Evolutionary conservation across 306 rosid species (phyloP), one percentile per base, ranked within the genome.

Genomic region (Gastrolobium bilobum): DNA sequence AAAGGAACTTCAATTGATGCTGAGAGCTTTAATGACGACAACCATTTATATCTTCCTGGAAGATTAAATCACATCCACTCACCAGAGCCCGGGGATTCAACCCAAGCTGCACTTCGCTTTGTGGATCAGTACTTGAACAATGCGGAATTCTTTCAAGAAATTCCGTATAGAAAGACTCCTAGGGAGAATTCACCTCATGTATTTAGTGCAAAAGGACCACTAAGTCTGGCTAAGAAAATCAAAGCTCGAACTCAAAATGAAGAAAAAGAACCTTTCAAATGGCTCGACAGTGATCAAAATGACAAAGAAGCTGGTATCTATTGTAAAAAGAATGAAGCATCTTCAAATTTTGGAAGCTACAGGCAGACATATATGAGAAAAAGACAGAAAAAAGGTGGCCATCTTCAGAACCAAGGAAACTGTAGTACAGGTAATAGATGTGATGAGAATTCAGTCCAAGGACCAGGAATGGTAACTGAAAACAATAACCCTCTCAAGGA

Each of bases 21-120:
- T 62, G 83, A 51, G 58, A 66, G 40, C 26, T 78, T 30, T 75
- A 40, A 69, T 42, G 82, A 66, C 46, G 74, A 56, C 37, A 60
- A 75, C 71, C 71, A 59, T 60, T 70, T 40, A 20, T 59, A 11
- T 79, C 59, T n/a, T 6, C 76, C 77, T 11, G 69, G 65, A 73
- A 71, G 53, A 60, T 84, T 74, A 78, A 82, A 80, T 79, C 76
- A 71, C 26, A 34, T 48, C 65, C 54, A 59, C 57, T 85, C 89
- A 76, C 84, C 84, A 47, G 86, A 85, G 78, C 84, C 72, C 11
- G 81, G 71, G 62, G 88, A 88, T 56, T 68, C 83, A 53, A 83
- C 95, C 75, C 72, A 86, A 65, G 87, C 71, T 77, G 95, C 97
- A 20, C 89, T 89, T 59, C 76, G 77, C 26, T 88, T 87, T 79